phyloP scores from a whole-genome alignment of 2,329 filamentous ascomycete species.

The Aspergillus ochraceus region DNA sequence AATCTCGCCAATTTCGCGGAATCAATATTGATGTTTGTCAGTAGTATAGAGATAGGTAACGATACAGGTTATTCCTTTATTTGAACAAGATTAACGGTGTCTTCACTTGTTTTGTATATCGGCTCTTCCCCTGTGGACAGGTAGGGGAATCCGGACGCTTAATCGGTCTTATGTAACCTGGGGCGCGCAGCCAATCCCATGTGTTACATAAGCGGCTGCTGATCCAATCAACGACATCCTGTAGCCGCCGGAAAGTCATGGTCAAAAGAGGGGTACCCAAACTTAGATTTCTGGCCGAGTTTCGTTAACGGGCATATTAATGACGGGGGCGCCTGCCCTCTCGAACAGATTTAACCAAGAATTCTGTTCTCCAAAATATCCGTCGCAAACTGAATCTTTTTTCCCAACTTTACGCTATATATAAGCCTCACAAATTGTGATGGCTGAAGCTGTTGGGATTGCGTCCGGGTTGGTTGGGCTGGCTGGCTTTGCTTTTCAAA shows the following conservation, averaged over 20 bases:
- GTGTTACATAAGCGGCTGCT: background rate
- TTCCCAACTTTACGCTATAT: background rate
- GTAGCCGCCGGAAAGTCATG: background rate
- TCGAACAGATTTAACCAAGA: background rate
- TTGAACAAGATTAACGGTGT: background rate
- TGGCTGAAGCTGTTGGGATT: conserved; percentile 22
- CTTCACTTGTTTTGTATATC: background rate
- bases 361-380: background rate
- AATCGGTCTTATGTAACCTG: background rate
- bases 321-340: background rate
- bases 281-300: background rate
- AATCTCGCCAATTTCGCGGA: background rate
- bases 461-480: conserved; percentile 21
- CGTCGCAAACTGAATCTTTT: background rate
- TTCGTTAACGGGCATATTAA: background rate
- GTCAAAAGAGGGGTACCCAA: background rate
- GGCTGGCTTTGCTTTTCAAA: conserved; percentile 24
- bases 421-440: conserved; percentile 4
- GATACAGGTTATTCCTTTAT: background rate
- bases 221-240: background rate
- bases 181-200: background rate
- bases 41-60: background rate
- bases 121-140: background rate
- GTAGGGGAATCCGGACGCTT: background rate
- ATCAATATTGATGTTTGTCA: background rate